Evolutionary conservation across 2,329 filamentous ascomycete species (phyloP), one percentile per base, ranked within the genome.

Genomic region (Zasmidium cellare): DNA sequence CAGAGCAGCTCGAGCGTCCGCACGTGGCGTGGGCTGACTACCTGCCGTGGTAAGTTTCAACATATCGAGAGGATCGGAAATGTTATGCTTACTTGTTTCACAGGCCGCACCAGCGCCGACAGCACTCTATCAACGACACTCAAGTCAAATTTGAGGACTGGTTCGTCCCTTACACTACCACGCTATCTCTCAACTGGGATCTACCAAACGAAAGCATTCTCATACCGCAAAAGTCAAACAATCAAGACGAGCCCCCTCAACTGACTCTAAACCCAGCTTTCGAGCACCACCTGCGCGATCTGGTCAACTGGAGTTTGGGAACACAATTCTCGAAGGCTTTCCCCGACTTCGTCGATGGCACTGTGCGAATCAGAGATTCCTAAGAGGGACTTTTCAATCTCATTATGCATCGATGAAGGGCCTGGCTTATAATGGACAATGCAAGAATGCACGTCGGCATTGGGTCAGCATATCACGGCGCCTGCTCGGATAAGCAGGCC

Each of bases 231-330:
- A 53, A 55, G 18, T 52, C 31, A n/a, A 52, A 49, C 16, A 49
- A 46, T 22, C 19, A 80, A 2, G 54, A 56, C 3, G 63, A 64
- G 3, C 49, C 53, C 18, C 76, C 77, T 3, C 84, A 87, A 9
- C 87, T 91, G 59, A 81, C 89, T 62, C 91, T 96, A 62, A 96
- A 94, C 63, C 91, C 91, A 0, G 89, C 91, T 0, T 96, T 96
- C 71, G 90, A 96, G 75, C 80, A 85, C 38, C 92, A 97, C 71
- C 70, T 96, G 50, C 77, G 88, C 2, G 82, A 89, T 46, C 70
- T 92, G 41, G 83, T 87, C 58, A 96, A 96, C 68, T 97, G 92
- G 92, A 88, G 85, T 58, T 70, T 96, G 1, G 91, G 91, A 0
- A 81, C 84, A 3, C 78, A 62, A 7, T 74, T 74, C 41, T 51